Base-by-base conservation (phyloP, 306 rosid genomes). In the Heteromeles arbutifolia region DNA sequence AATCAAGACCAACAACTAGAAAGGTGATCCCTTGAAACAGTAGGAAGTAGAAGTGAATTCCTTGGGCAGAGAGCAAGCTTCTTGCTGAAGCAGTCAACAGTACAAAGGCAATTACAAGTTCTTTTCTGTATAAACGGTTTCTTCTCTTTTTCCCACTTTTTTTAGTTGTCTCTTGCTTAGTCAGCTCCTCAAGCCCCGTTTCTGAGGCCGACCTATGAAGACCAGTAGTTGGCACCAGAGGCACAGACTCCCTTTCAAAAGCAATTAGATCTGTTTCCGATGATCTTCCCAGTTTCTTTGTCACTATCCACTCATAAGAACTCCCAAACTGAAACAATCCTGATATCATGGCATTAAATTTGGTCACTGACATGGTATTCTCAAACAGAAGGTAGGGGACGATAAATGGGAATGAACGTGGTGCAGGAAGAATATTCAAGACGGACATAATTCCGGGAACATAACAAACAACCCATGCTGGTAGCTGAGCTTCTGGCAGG, bases 311-410 rank as follows among this genome's bases (percentile, higher is more conserved):
- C 83, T 95, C 97, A 3, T 95, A 95, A 37, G 97, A 95, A 82
- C 96, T 92, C 77, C 97, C 97, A 8, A 95, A 85, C 74, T 87
- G 97, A 77, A 95, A 86, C 65, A 95, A 87, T 69, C 99, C 99
- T 32, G 97, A 95, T 83, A 95, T 86, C 97, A 95, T 95, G 84
- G 99, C 99, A 86, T 95, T 92, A 76, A 95, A 95, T 76, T 95
- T 95, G 44, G 99, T 95, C 24, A 95, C 97, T 0, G 99, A 92
- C 99, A 95, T 92, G 53, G 99, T 95, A 83, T 92, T 95, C 91
- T 92, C 99, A 68, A 95, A 95, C 29, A 95, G 89, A 78, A 95
- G 99, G 87, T 87, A 95, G 26, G 97, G 99, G 54, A 95, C 97
- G 69, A 95, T 77, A 74, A 95, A 92, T 11, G 99, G 97, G 80